These are phyloP conservation scores for Chlorophyllum brunneum DNA, from an alignment of 768 basidiomycete genomes.

Conservation along the genomic window DNA sequence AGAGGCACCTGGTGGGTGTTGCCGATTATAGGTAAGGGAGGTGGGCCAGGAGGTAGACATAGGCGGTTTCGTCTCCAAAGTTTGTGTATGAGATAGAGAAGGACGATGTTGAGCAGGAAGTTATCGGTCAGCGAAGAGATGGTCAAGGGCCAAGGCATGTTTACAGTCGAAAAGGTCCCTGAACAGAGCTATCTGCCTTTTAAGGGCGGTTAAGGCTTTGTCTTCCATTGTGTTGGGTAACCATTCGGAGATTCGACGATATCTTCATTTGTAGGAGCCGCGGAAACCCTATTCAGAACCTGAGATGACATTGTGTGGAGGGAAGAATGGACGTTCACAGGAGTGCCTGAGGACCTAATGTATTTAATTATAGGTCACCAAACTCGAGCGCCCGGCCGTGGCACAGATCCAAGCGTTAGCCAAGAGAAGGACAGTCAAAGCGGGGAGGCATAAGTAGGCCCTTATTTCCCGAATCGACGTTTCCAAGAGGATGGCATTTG, in stretches of 20 bases:
- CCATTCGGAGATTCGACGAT: neutral
- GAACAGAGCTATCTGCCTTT: neutral
- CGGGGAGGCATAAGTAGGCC: neutral
- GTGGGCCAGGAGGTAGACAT: constrained; percentile 6
- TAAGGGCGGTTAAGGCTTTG: neutral
- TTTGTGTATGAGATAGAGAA: neutral
- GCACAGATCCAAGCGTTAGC: neutral
- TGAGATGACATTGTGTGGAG: neutral
- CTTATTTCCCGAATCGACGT: neutral
- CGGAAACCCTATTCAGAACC: neutral
- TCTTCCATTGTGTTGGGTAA: neutral
- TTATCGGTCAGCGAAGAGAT: neutral
- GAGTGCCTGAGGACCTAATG: constrained; percentile 2
- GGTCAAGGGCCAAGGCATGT: neutral
- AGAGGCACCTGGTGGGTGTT: constrained; percentile 6
- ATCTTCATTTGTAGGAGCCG: neutral
- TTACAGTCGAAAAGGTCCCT: neutral
- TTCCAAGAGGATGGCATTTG: constrained; percentile 8
- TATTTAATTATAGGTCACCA: neutral
- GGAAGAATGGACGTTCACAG: neutral
- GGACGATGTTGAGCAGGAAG: neutral
- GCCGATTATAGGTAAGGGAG: constrained; percentile 4
- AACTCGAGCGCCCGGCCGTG: neutral
- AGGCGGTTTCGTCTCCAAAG: constrained; percentile 1
- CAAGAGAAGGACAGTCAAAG: neutral